Conservation (phyloP, 1,139 yeast genomes). For the Suhomyces taliae region DNA sequence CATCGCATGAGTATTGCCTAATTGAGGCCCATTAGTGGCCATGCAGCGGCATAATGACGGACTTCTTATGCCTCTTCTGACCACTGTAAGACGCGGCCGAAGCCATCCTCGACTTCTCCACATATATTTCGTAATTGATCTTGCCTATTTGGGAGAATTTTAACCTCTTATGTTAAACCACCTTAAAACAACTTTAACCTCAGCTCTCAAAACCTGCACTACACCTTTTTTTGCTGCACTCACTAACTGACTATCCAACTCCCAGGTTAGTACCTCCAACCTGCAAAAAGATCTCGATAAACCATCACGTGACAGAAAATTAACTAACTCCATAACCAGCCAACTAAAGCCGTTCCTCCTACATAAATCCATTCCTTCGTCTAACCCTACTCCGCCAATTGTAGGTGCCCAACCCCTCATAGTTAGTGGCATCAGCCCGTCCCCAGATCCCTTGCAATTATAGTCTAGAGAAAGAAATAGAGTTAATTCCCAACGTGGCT, state of each 20-base stretch:
- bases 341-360: neutral
- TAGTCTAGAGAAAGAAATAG: neutral
- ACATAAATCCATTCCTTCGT: neutral
- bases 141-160: too few species aligned
- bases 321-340: neutral
- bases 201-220: too few species aligned
- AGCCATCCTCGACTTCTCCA: neutral
- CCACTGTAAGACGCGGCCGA: neutral
- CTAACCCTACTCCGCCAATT: neutral
- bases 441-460: neutral
- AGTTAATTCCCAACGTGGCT: too few species aligned
- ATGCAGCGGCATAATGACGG: neutral
- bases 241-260: too few species aligned
- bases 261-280: too few species aligned
- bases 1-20: neutral
- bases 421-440: neutral
- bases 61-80: neutral
- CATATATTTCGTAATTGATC: neutral
- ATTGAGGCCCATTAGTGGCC: neutral
- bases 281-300: too few species aligned
- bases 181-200: too few species aligned
- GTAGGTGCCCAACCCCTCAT: neutral
- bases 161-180: too few species aligned
- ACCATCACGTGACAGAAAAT: neutral
- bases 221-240: too few species aligned